Base-by-base conservation (phyloP, 2,329 filamentous ascomycete species). In the Aspergillus sp. region DNA sequence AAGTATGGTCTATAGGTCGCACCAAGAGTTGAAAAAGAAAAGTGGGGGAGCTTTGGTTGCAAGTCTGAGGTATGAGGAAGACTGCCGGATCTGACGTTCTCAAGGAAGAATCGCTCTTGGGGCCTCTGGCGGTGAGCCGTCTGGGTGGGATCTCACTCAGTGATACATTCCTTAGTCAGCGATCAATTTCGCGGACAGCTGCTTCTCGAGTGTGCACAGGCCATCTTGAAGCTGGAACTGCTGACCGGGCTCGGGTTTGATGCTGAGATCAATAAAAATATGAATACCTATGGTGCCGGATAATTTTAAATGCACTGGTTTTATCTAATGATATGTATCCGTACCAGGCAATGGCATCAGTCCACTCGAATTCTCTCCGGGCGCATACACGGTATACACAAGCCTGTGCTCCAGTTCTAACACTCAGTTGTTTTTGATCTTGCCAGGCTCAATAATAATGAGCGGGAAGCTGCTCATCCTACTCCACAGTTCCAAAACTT, bases 41-140 rank as follows among this genome's bases (percentile, higher is more conserved):
- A 51, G 61, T 56, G 55, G 57, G 27, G 56, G 59, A 35, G 54
- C 21, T 50, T 46, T 27, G 23, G 33, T 52, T 45, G 47, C 50
- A 35, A 14, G 52, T 39, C 47, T 60, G 25, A 44, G 49, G 52
- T 45, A 40, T 53, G 52, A 40, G 27, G 17, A 23, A 55, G 31
- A 44, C 37, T n/a, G 48, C 31, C 52, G 44, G 37, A 52, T 46
- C 53, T 59, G 57, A 48, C 50, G 56, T 46, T 58, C 23, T 47
- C 40, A 54, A 46, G 46, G 23, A 57, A 54, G 49, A 60, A 49
- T 41, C 48, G 21, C 37, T 19, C 33, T 9, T 7, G 17, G 25
- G 27, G 43, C 48, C 56, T 55, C 58, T 63, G 59, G 64, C 64
- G 64, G 64, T 66, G 64, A 61, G 59, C 15, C 7, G 15, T 17